Evolutionary conservation across 352 stramenopile species (phyloP), one percentile per base, ranked within the genome.

Genomic region (Pythium myriotylum): DNA sequence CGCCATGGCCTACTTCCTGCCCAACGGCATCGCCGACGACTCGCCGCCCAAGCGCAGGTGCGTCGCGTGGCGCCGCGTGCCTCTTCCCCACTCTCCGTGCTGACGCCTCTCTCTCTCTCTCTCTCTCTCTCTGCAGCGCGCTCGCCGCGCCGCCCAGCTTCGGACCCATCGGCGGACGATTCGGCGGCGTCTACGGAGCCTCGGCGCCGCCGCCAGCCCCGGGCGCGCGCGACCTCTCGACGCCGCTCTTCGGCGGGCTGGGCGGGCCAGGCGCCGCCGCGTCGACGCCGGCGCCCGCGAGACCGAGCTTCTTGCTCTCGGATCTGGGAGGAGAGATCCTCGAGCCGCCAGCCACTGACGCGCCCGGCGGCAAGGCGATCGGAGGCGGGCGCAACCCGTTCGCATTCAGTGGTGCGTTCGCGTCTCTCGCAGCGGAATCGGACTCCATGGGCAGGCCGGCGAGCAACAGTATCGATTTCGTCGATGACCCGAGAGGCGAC

Each of bases 1-100:
- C 47, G 67, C 67, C 41, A 83, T 92, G 80, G 57, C 80, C 58
- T 95, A 95, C 58, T 95, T 95, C 64, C 70, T 95, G 39, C 86
- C 84, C n/a, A 81, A 89, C 42, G 86, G 84, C 55, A 95, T 95
- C 65, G 71, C 84, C 12, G 84, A 93, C 47, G 86, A 95, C 65
- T 92, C 83, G 39, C 82, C 82, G 16, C 86, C 80, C 24, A 90
- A 87, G 68, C 70, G 74, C 22, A 89, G 67, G 81, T 91, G 52
- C 58, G 65, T 49, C 20, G 5, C 48, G 29, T 10, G 29, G 5
- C 29, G 29, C 29, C 33, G 3, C 49, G 8, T 7, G 33, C 16
- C 12, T 59, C n/a, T 54, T 55, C 8, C 14, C 60, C 35, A 41
- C 62, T 8, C 56, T 55, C 4, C 67, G 71, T 65, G 35, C 20